A percentile compares a stretch with the other conserved stretches of the same genome.
Evolutionary conservation across 164 flowering plant genomes (phyloP).

Genomic region (Nymphaea colorata): DNA sequence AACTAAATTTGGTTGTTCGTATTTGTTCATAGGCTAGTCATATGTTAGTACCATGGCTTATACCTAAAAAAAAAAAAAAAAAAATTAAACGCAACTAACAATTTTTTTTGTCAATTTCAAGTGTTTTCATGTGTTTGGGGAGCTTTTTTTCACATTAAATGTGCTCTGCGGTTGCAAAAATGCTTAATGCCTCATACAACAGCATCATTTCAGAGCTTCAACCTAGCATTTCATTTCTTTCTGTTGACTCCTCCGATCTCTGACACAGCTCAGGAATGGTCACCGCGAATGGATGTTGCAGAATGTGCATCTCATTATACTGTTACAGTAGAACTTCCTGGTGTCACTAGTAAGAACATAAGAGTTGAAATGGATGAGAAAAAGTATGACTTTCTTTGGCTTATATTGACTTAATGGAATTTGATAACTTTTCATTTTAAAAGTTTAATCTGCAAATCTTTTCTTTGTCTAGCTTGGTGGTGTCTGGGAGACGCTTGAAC

Average conservation of each 20-base stretch:
- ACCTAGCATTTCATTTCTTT: too few species aligned
- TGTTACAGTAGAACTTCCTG: constrained; percentile 61
- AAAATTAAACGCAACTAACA: too few species aligned
- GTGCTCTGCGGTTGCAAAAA: too few species aligned
- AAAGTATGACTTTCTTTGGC: constrained; percentile 46
- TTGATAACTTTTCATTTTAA: neutral
- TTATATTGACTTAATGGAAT: constrained; percentile 10
- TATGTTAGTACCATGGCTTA: too few species aligned
- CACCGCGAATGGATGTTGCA: constrained; percentile 59
- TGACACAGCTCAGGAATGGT: constrained; percentile 38
- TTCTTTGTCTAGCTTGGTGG: constrained; percentile 33
- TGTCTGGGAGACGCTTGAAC: constrained; percentile 41
- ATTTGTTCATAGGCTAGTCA: too few species aligned
- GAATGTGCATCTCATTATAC: constrained; percentile 40
- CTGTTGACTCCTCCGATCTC: neutral
- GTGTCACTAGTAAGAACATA: constrained; percentile 34
- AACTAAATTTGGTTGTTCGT: too few species aligned
- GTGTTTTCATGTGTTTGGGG: too few species aligned
- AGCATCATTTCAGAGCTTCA: too few species aligned
- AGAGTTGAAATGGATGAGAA: constrained; percentile 54
- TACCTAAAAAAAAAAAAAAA: too few species aligned
- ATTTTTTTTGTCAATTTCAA: too few species aligned
- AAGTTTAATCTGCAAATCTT: neutral
- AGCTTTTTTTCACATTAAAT: too few species aligned
- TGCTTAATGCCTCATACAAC: too few species aligned